These are phyloP conservation scores for Daldinia loculata DNA, from an alignment of 495 filamentous ascomycete genomes.

Conservation along the genomic window DNA sequence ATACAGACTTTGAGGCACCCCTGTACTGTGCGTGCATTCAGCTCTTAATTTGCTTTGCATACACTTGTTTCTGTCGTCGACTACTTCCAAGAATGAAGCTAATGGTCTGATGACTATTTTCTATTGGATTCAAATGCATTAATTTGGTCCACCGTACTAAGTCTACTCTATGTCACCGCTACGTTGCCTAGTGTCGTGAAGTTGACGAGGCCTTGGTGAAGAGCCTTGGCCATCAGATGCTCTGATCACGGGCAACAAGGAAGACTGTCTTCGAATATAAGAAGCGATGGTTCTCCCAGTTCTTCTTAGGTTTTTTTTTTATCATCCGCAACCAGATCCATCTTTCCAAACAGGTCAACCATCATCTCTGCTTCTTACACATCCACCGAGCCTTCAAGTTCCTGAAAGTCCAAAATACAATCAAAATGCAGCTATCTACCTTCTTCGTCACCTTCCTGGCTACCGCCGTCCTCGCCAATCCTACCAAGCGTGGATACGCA, in stretches of 20 bases:
- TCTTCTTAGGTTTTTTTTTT: slow-evolving; percentile 28
- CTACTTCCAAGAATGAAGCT: not conserved
- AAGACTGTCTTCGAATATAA: slow-evolving; percentile 37
- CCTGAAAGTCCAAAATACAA: slow-evolving; percentile 36
- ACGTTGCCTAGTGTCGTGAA: slow-evolving; percentile 19
- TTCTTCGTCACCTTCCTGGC: slow-evolving; percentile 47
- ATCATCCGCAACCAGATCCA: slow-evolving; percentile 29
- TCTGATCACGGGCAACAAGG: not conserved
- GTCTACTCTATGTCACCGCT: slow-evolving; percentile 13
- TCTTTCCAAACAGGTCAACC: slow-evolving; percentile 21
- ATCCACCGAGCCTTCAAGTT: slow-evolving; percentile 37
- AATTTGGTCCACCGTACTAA: not conserved
- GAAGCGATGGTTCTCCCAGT: slow-evolving; percentile 17
- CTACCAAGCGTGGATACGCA: slow-evolving; percentile 32
- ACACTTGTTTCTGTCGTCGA: slow-evolving; percentile 2
- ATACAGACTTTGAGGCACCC: slow-evolving; percentile 7
- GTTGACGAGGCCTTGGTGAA: slow-evolving; percentile 8
- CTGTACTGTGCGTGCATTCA: slow-evolving; percentile 19
- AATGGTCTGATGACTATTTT: not conserved
- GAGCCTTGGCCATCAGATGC: slow-evolving; percentile 5
- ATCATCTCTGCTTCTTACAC: slow-evolving; percentile 35
- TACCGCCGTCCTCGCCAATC: slow-evolving; percentile 47
- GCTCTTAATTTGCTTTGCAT: slow-evolving; percentile 2
- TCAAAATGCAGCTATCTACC: slow-evolving; percentile 53
- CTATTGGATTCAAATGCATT: not conserved